Evolutionary conservation across 2,329 filamentous ascomycete genomes (phyloP).

Genomic region (Akanthomyces muscarius): DNA sequence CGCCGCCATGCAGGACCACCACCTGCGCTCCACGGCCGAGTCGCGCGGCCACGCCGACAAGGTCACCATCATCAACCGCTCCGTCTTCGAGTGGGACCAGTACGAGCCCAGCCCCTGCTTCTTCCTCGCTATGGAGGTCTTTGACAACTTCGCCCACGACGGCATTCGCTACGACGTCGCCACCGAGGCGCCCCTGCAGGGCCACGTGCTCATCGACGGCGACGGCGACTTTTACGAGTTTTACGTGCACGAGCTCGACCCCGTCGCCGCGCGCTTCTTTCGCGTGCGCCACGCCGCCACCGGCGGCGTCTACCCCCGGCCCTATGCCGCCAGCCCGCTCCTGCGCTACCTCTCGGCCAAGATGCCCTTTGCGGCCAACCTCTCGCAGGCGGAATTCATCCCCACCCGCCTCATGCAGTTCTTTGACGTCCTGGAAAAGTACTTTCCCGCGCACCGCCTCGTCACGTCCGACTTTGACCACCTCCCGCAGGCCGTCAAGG

Average conservation of each 20-base stretch:
- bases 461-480: conserved; percentile 87
- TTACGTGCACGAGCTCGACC: conserved; percentile 77
- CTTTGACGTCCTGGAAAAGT: conserved; percentile 82
- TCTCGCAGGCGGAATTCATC: conserved; percentile 85
- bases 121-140: conserved; percentile 96
- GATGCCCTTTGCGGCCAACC: conserved; percentile 69
- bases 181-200: conserved; percentile 81
- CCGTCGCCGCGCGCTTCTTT: conserved; percentile 76
- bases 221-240: conserved; percentile 93
- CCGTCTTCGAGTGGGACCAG: conserved; percentile 88
- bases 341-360: conserved; percentile 59
- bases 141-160: conserved; percentile 98
- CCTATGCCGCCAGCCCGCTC: conserved; percentile 51
- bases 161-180: conserved; percentile 81
- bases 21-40: conserved; percentile 62
- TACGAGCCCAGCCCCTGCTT: conserved; percentile 92
- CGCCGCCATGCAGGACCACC: conserved; percentile 70
- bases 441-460: conserved; percentile 86
- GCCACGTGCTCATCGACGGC: conserved; percentile 78
- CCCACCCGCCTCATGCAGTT: conserved; percentile 95
- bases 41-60: conserved; percentile 74
- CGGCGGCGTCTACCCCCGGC: conserved; percentile 57
- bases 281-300: conserved; percentile 78
- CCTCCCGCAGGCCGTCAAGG: conserved; percentile 76
- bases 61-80: conserved; percentile 91